Evolutionary conservation across 1,284 basidiomycete genomes (phyloP), one percentile per base, ranked within the genome.

Genomic region (Cryptococcus depauperatus): DNA sequence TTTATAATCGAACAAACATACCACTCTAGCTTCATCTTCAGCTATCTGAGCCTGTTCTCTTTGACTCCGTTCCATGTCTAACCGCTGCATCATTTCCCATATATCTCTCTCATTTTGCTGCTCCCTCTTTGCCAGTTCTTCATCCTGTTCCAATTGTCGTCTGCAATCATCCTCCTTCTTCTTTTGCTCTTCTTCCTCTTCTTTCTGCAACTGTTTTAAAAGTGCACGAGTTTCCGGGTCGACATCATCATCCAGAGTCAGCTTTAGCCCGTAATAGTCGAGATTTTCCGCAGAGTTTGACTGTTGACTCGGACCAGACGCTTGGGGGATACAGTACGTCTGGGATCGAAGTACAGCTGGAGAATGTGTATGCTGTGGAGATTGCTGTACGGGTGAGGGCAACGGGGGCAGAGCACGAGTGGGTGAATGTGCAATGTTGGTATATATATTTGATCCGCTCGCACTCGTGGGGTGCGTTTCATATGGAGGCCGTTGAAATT

Each of bases 101-200:
- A 61, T 54, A 28, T 64, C 65, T 33, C 66, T 58, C 46, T 71
- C 69, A 27, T 54, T 57, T 39, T 66, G 62, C 50, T 71, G 69
- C 38, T 66, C 64, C 32, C 55, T 53, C 39, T 62, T 48, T 2
- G 69, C 69, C 2, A 68, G 43, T 34, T 58, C 54, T 41, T 62
- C 57, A 44, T 71, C 69, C 29, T 55, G 57, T 35, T 53, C 51
- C 11, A 62, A 44, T 43, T 65, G 64, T 13, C 48, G 47, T n/a
- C 49, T 43, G 34, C 57, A 30, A 11, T 38, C 30, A 5, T 47
- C 57, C 18, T 55, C 54, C 25, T 59, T 54, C n/a, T 50, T 48
- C 23, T 51, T 39, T 27, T 54, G 48, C 2, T 48, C 56, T 40
- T 66, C 60, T 14, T 61, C 54, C n/a, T 61, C 58, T 46, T 68